Evolutionary conservation across 495 filamentous ascomycete genomes (phyloP).

Genomic region (Chaetomium tenue): DNA sequence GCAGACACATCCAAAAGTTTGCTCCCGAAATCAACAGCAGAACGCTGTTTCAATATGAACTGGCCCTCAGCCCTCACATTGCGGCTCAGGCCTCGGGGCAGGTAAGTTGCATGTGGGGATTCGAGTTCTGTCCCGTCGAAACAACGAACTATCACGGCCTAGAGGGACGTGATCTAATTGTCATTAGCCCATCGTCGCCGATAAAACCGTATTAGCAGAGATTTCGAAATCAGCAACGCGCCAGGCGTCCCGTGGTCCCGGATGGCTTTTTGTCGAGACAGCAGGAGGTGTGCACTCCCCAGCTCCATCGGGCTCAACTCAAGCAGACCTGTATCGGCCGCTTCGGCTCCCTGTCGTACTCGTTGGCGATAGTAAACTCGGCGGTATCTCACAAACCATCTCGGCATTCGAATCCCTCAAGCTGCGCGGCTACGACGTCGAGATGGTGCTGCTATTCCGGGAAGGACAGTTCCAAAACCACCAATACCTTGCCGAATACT

Average conservation of each 20-base stretch:
- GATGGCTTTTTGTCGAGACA: conserved; percentile 65
- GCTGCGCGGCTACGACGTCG: conserved; percentile 71
- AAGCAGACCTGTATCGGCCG: conserved; percentile 70
- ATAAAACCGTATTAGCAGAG: conserved; percentile 48
- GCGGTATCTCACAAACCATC: conserved; percentile 71
- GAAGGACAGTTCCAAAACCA: conserved; percentile 63
- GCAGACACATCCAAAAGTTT: conserved; percentile 58
- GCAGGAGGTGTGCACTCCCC: conserved; percentile 76
- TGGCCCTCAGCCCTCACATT: conserved; percentile 71
- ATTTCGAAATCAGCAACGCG: conserved; percentile 48
- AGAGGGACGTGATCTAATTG: background rate
- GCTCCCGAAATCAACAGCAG: conserved; percentile 45
- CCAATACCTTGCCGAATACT: conserved; percentile 62
- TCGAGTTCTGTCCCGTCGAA: no score
- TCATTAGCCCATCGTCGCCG: conserved; percentile 41
- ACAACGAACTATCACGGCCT: no score
- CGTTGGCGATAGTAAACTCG: conserved; percentile 66
- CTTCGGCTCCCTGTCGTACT: conserved; percentile 70
- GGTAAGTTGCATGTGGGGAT: conserved; percentile 32
- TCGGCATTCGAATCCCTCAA: conserved; percentile 72
- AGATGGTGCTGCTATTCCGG: conserved; percentile 61
- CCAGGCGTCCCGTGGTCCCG: conserved; percentile 41
- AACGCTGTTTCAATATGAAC: conserved; percentile 67
- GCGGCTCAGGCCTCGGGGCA: conserved; percentile 49
- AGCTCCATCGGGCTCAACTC: conserved; percentile 66